Evolutionary conservation across 2,329 filamentous ascomycete species (phyloP).

Genomic region (Colletotrichum trifolii): DNA sequence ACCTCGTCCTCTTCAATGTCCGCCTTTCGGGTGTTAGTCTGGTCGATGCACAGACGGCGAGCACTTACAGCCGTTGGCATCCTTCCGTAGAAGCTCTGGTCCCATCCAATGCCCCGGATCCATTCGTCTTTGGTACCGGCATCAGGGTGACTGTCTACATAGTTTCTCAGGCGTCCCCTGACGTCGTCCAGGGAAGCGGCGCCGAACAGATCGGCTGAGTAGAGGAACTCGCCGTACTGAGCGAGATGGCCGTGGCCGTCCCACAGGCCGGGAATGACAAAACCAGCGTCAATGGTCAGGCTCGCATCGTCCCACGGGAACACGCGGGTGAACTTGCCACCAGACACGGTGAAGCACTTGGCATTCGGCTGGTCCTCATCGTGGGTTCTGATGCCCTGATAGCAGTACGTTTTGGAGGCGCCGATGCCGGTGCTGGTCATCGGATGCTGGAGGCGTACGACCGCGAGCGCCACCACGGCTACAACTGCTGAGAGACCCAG

Average conservation of each 20-base stretch:
- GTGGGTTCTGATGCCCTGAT: constrained; percentile 51
- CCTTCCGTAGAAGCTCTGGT: constrained; percentile 71
- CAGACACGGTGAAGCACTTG: constrained; percentile 66
- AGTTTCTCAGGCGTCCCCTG: constrained; percentile 60
- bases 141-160: constrained; percentile 60
- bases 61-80: constrained; percentile 72
- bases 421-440: constrained; percentile 18
- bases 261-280: constrained; percentile 75
- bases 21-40: constrained; percentile 25
- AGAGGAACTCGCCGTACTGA: constrained; percentile 74
- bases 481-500: constrained; percentile 43
- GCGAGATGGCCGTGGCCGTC: constrained; percentile 77
- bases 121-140: constrained; percentile 67
- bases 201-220: constrained; percentile 74
- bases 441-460: constrained; percentile 40
- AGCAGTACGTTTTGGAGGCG: constrained; percentile 50
- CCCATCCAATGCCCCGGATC: constrained; percentile 77
- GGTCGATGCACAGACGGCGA: background rate
- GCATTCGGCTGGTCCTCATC: constrained; percentile 49
- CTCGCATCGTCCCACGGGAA: constrained; percentile 49
- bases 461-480: constrained; percentile 45
- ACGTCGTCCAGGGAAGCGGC: constrained; percentile 66
- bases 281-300: constrained; percentile 51
- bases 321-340: constrained; percentile 63
- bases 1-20: constrained; percentile 64